Evolutionary conservation across 441 rosid genomes (phyloP).

Genomic region (Kokia cookei): DNA sequence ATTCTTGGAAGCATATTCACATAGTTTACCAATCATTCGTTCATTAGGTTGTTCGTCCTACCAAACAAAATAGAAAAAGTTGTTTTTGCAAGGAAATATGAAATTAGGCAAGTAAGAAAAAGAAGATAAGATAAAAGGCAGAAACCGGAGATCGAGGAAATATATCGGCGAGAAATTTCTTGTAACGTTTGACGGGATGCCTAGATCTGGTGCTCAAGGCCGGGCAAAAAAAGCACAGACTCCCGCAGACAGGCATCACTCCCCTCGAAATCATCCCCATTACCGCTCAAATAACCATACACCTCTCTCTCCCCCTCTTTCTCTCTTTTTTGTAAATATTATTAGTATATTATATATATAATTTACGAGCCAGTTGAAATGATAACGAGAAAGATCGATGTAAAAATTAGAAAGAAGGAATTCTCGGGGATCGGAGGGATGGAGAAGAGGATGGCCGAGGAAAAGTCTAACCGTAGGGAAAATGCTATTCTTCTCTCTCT

Average conservation of each 20-base stretch:
- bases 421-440: constrained; percentile 1
- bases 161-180: constrained; percentile 63
- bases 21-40: constrained; percentile 64
- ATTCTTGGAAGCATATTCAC: constrained; percentile 82
- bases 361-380: neutral
- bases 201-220: constrained; percentile 66
- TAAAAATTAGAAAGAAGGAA: neutral
- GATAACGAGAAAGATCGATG: neutral
- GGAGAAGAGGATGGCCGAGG: constrained; percentile 4
- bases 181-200: constrained; percentile 73
- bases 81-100: neutral
- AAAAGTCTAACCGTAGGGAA: neutral
- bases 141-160: constrained; percentile 54
- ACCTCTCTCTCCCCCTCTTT: neutral
- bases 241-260: constrained; percentile 9
- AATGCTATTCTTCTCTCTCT: neutral
- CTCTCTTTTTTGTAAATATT: neutral
- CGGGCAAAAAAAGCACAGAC: constrained; percentile 24
- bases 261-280: constrained; percentile 5
- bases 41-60: constrained; percentile 77
- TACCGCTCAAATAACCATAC: neutral
- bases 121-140: neutral
- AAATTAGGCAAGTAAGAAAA: neutral
- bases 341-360: neutral
- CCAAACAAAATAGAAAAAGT: constrained; percentile 5